These are phyloP conservation scores for Tagetes patula DNA, from an alignment of 129 eudicot genomes.

Conservation along the genomic window DNA sequence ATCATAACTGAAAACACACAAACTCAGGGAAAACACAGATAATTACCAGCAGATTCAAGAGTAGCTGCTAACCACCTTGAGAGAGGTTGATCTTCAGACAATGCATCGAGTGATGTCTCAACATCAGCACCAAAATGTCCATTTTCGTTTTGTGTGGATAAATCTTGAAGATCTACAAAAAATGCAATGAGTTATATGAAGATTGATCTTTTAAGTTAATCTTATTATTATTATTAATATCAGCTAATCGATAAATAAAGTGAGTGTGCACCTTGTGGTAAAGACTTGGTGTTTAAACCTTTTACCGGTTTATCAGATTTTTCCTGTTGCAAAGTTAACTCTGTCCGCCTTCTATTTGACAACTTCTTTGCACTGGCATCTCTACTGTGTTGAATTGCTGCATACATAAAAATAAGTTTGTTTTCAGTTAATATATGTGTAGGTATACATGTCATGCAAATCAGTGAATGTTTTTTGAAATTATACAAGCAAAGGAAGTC, in stretches of 20 bases:
- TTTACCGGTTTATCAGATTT: constrained; percentile 23
- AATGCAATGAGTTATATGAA: not conserved
- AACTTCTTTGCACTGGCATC: constrained; percentile 17
- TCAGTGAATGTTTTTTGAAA: not conserved
- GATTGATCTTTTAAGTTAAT: not conserved
- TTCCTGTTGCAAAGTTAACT: constrained; percentile 29
- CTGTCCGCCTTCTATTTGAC: constrained; percentile 17
- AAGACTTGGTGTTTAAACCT: constrained; percentile 35
- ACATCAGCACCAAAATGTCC: constrained; percentile 19
- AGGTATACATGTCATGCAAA: constrained; percentile 2
- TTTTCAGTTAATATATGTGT: too few species aligned
- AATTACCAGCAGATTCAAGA: constrained; percentile 40
- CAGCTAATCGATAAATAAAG: not conserved
- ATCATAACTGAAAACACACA: not conserved
- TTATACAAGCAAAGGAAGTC: constrained; percentile 41
- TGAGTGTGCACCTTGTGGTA: constrained; percentile 38
- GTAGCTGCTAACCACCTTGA: constrained; percentile 48
- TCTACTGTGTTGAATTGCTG: constrained; percentile 34
- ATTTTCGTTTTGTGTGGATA: constrained; percentile 19
- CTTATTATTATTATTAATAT: not conserved
- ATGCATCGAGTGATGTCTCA: constrained; percentile 24
- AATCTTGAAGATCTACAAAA: constrained; percentile 37
- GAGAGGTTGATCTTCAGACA: constrained; percentile 61
- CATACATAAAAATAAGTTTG: not conserved
- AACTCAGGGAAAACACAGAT: not conserved